Percentiles rank a stretch among this genome's conserved stretches.
Conservation (phyloP, 345 rosid genomes). For the Pistacia integerrima region DNA sequence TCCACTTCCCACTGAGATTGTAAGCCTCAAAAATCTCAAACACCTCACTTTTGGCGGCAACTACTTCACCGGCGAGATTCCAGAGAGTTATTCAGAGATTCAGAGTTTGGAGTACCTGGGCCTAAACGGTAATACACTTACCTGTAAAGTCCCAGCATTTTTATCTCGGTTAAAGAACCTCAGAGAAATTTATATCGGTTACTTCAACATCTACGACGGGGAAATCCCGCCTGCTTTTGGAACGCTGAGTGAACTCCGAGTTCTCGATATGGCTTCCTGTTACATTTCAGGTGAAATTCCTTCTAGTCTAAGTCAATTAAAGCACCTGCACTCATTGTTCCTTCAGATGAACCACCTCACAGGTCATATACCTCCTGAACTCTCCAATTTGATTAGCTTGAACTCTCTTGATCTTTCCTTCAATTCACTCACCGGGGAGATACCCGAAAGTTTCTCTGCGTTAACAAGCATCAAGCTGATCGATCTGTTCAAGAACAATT, state of each 20-base stretch:
- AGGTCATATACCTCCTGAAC: constrained; percentile 70
- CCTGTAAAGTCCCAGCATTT: constrained; percentile 58
- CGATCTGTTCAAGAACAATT: constrained; percentile 61
- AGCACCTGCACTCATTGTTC: constrained; percentile 59
- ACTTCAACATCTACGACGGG: constrained; percentile 56
- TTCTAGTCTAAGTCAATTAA: constrained; percentile 52
- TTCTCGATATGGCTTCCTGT: constrained; percentile 72
- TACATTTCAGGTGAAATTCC: constrained; percentile 78
- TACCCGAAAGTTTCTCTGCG: constrained; percentile 58
- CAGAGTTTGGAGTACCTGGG: constrained; percentile 68
- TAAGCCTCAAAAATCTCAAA: constrained; percentile 51
- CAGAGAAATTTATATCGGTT: constrained; percentile 55
- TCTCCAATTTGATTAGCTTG: constrained; percentile 62
- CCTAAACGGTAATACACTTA: constrained; percentile 55
- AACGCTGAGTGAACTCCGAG: constrained; percentile 45
- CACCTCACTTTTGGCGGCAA: constrained; percentile 72
- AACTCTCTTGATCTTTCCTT: constrained; percentile 75
- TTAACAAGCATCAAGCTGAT: constrained; percentile 56
- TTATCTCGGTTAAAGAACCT: constrained; percentile 65
- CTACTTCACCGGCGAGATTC: constrained; percentile 71
- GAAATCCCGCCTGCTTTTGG: constrained; percentile 83
- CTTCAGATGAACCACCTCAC: constrained; percentile 73
- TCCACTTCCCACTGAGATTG: constrained; percentile 53
- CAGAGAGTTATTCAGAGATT: constrained; percentile 68
- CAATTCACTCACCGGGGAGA: constrained; percentile 68